Percentiles rank a stretch among this genome's conserved stretches.
phyloP scores from a whole-genome alignment of 2,329 filamentous ascomycete species.

The Penicillium sp. region DNA sequence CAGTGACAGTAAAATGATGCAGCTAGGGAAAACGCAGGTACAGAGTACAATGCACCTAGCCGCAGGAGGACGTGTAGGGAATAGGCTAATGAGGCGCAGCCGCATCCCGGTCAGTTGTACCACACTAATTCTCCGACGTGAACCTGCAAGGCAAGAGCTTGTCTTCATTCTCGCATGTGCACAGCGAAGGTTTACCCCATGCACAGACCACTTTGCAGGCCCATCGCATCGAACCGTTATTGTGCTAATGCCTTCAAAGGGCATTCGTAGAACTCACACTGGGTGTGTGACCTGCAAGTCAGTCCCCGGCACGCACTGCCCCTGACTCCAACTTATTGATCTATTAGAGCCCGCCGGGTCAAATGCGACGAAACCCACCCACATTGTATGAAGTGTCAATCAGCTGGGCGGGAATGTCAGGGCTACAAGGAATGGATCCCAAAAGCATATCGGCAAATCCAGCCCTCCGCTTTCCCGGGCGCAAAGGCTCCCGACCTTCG shows the following conservation, averaged over 20 bases:
- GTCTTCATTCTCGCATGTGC: too few relatives aligned
- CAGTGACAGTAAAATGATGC: too few relatives aligned
- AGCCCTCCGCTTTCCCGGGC: not conserved
- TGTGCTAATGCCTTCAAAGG: not conserved
- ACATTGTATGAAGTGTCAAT: not conserved
- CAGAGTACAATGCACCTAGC: too few relatives aligned
- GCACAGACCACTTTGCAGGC: too few relatives aligned
- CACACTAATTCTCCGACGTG: too few relatives aligned
- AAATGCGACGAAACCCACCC: not conserved
- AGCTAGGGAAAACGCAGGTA: too few relatives aligned
- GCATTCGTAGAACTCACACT: not conserved
- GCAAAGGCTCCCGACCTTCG: not conserved
- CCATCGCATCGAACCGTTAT: too few relatives aligned
- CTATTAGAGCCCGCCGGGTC: not conserved
- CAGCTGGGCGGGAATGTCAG: not conserved
- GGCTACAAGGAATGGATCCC: not conserved
- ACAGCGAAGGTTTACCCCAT: too few relatives aligned
- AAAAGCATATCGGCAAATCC: not conserved
- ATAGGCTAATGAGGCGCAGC: too few relatives aligned
- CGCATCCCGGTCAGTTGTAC: too few relatives aligned
- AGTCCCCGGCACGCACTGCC: not conserved
- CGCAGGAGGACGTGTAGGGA: too few relatives aligned
- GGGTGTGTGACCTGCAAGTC: constrained; percentile 2
- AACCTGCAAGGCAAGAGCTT: too few relatives aligned
- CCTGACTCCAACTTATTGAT: not conserved